Conservation (phyloP, 2,329 filamentous ascomycete species). For the Plenodomus biglobosus region DNA sequence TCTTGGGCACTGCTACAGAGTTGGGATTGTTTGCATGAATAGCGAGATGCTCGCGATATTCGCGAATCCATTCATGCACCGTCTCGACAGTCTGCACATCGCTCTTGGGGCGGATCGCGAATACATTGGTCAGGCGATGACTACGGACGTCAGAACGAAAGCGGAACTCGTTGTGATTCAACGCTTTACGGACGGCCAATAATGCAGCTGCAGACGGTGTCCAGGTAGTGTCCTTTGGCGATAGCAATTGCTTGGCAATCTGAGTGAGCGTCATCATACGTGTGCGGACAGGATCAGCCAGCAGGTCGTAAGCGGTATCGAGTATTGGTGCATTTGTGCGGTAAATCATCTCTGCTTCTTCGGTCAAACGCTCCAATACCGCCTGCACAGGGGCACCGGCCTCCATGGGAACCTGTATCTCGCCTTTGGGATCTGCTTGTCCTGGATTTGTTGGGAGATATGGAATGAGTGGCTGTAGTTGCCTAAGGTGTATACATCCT, state of each 20-base stretch:
- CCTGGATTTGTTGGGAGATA: constrained; percentile 52
- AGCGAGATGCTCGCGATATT: constrained; percentile 54
- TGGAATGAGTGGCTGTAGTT: constrained; percentile 52
- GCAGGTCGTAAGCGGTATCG: constrained; percentile 52
- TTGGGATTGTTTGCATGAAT: constrained; percentile 6
- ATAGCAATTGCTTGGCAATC: constrained; percentile 49
- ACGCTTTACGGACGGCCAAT: constrained; percentile 69
- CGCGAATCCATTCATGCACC: constrained; percentile 57
- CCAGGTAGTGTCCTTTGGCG: constrained; percentile 20
- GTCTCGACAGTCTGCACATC: constrained; percentile 57
- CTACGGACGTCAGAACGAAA: constrained; percentile 59
- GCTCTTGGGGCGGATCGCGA: constrained; percentile 61
- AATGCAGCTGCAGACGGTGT: constrained; percentile 52
- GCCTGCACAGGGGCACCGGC: constrained; percentile 50
- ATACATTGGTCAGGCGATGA: constrained; percentile 59
- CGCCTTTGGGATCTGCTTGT: constrained; percentile 26
- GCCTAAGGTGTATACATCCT: constrained; percentile 49
- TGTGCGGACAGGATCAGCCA: constrained; percentile 49
- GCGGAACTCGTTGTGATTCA: constrained; percentile 61
- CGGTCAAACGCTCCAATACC: constrained; percentile 49
- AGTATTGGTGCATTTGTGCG: constrained; percentile 49
- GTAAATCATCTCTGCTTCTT: constrained; percentile 52
- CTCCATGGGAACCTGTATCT: constrained; percentile 49
- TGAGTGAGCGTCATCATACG: constrained; percentile 52
- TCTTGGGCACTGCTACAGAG: background rate